Evolutionary conservation across 805 yeast species (phyloP), one percentile per base, ranked within the genome.

Genomic region (Zygosaccharomyces rouxii): DNA sequence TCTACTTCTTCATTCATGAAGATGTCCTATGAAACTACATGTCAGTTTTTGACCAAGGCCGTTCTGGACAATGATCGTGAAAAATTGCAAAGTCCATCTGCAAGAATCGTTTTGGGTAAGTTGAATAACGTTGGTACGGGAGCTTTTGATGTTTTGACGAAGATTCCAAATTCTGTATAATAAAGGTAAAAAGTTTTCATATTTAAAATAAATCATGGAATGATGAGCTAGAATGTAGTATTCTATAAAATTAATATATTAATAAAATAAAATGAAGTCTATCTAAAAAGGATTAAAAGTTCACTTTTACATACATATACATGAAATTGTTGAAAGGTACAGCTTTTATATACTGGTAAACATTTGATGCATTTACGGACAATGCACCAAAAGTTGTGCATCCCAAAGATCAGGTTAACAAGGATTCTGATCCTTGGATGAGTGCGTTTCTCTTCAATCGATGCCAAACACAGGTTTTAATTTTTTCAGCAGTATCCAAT

Each of bases 11-110:
- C 98, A 14, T 88, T 94, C 75, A 85, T 89, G 90, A 94, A 94
- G 76, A 94, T 94, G 99, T 89, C 97, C 48, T 94, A 89, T 70
- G 99, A 94, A 73, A 94, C 99, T 39, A 94, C 99, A 1, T 89
- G 97, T 74, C 96, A 88, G 71, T 94, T 94, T 77, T 77, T 94
- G 67, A 94, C 97, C 45, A 89, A 89, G 74, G 96, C 98, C 6
- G 98, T 94, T 42, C 75, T 94, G 64, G 94, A 92, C 58, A 88
- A 92, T 51, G 96, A 88, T 55, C 76, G 84, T 59, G 99, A 94
- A 71, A 83, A 82, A 54, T 73, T 94, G 60, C 89, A 88, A 57
- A 81, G 89, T 52, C 99, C 99, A 14, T 86, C 96, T 37, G 95
- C 99, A 21, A 78, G 95, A 60, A 81, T 94, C 56, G 99, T 94